Conservation (phyloP, 1,284 basidiomycete species). For the Ganoderma leucocontextum region DNA sequence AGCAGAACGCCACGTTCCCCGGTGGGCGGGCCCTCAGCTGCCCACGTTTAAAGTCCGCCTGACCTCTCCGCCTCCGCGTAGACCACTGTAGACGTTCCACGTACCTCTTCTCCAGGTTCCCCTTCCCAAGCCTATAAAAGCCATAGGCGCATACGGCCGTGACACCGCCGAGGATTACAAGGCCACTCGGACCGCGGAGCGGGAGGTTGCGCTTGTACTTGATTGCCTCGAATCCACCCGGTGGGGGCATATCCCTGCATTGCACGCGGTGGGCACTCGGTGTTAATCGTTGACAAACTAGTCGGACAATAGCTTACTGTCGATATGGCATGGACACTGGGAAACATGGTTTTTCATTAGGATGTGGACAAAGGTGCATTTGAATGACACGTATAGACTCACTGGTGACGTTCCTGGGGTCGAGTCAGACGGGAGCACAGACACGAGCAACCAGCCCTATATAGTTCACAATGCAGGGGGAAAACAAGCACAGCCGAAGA, state of each 20-base stretch:
- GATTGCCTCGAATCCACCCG: conserved; percentile 92
- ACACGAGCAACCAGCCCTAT: conserved; percentile 11
- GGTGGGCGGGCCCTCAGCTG: conserved; percentile 58
- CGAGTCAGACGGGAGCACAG: conserved; percentile 23
- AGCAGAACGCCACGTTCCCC: conserved; percentile 64
- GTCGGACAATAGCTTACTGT: conserved; percentile 56
- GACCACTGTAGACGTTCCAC: conserved; percentile 43
- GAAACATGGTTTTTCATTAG: conserved; percentile 28
- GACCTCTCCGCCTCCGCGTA: conserved; percentile 46
- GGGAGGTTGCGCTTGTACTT: conserved; percentile 98
- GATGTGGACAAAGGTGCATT: conserved; percentile 18
- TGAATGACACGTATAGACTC: conserved; percentile 28
- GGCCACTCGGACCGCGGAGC: conserved; percentile 89
- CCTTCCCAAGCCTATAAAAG: conserved; percentile 91
- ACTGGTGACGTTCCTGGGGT: conserved; percentile 30
- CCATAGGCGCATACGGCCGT: conserved; percentile 90
- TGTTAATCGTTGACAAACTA: conserved; percentile 25
- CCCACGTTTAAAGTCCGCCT: conserved; percentile 72
- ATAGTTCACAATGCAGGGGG: conserved; percentile 8
- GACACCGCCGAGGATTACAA: conserved; percentile 87
- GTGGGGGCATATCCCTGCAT: conserved; percentile 92
- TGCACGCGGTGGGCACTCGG: conserved; percentile 20
- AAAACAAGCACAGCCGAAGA: conserved; percentile 24
- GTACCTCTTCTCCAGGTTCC: conserved; percentile 93
- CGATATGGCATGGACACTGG: conserved; percentile 72